Evolutionary conservation across 768 basidiomycete genomes (phyloP), one percentile per base, ranked within the genome.

Genomic region (Naganishia antarctica): DNA sequence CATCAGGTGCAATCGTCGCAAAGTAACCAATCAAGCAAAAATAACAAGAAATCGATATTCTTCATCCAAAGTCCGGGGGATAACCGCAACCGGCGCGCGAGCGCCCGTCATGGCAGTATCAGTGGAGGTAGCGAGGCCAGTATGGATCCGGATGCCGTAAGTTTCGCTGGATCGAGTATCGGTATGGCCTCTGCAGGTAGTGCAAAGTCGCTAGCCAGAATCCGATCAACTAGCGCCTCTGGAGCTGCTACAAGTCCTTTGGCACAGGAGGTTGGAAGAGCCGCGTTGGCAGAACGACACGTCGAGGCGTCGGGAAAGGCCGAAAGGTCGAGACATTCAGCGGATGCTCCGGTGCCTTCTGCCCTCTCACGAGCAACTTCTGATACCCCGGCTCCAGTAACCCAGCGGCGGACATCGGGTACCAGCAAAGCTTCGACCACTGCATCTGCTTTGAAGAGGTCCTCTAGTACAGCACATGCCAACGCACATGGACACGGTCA

Each of bases 41-140:
- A 69, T 40, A 70, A 68, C 59, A 66, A 67, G 45, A 68, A 66
- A 45, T 68, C 72, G 21, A 74, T 73, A 59, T 77, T 77, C 71
- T 77, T 76, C 62, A 66, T 77, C 28, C 74, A 75, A 15, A 73
- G 51, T 32, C 61, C 61, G 5, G 59, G 66, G 16, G 60, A 67
- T 18, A 57, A 41, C 1, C 21, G 61, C n/a, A 40, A 8, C 32
- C 53, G 53, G 0, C 53, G 37, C 13, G 34, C 34, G 5, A 40
- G 37, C 26, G 53, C 34, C 1, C 47, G 66, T 18, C 66, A 67
- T 29, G 46, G 61, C 8, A 67, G 66, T 32, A 28, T 59, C 11
- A 63, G 61, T 41, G 66, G 61, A 3, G 37, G 45, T 4, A 63
- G 61, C 16, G 66, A 67, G 12, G 61, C 40, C 6, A 63, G 61